These are phyloP conservation scores for Panicum miliaceum DNA, from an alignment of 176 grass and related monocot genomes.

Conservation along the genomic window DNA sequence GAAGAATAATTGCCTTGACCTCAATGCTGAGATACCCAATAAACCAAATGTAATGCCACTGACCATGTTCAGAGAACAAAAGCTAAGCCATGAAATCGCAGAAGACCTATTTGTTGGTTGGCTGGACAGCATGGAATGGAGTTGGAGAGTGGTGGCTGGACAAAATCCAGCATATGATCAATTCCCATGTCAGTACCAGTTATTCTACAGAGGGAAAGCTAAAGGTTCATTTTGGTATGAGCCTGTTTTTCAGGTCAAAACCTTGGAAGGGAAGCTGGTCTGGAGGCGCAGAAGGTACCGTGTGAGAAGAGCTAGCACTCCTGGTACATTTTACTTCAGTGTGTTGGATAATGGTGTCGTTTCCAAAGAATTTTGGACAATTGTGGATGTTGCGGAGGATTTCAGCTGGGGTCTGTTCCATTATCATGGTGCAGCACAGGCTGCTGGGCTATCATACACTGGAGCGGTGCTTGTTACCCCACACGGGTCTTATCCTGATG, in stretches of 20 bases:
- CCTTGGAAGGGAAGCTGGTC: conserved; percentile 71
- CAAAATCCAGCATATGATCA: conserved; percentile 98
- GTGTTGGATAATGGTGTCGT: conserved; percentile 93
- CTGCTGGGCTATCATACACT: conserved; percentile 80
- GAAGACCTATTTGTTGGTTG: conserved; percentile 94
- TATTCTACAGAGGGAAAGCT: conserved; percentile 91
- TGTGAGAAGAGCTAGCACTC: conserved; percentile 65
- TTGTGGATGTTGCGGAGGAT: conserved; percentile 82
- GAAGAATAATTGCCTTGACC: conserved; percentile 93
- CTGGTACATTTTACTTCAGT: conserved; percentile 95
- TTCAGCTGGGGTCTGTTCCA: conserved; percentile 93
- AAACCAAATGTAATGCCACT: conserved; percentile 66
- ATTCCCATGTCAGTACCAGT: conserved; percentile 90
- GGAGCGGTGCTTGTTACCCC: conserved; percentile 88
- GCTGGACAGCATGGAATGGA: conserved; percentile 79
- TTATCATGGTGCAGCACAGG: conserved; percentile 81
- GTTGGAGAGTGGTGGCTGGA: conserved; percentile 84
- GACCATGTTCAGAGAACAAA: conserved; percentile 68
- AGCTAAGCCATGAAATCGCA: conserved; percentile 79
- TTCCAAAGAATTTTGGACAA: conserved; percentile 94
- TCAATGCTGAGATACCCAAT: conserved; percentile 79
- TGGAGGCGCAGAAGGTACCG: conserved; percentile 87
- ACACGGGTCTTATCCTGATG: conserved; percentile 70
- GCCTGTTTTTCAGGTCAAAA: conserved; percentile 89
- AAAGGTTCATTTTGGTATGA: conserved; percentile 97